phyloP scores from a whole-genome alignment of 495 filamentous ascomycete genomes.

The Penicillium argentinense region DNA sequence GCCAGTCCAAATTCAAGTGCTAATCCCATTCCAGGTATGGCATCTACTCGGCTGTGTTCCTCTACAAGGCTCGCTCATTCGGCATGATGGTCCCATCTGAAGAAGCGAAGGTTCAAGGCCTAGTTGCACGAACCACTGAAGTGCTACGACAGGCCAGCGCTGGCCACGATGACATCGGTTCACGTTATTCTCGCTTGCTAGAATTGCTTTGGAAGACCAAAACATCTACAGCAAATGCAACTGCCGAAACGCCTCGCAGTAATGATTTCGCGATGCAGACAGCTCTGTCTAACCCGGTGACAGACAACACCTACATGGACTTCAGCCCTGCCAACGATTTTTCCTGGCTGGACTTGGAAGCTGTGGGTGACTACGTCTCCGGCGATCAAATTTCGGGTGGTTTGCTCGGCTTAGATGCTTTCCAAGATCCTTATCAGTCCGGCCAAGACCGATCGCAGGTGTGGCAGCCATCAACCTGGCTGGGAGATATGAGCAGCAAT shows the following conservation, averaged over 20 bases:
- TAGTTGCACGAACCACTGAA: constrained; percentile 51
- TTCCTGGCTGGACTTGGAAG: constrained; percentile 57
- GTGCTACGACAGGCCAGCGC: constrained; percentile 53
- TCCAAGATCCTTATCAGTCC: constrained; percentile 34
- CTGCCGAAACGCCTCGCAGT: constrained; percentile 33
- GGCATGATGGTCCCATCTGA: constrained; percentile 52
- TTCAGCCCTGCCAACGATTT: constrained; percentile 55
- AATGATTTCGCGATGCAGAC: constrained; percentile 34
- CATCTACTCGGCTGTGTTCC: constrained; percentile 57
- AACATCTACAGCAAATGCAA: constrained; percentile 20
- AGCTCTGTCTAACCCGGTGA: constrained; percentile 27
- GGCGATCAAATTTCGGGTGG: constrained; percentile 43
- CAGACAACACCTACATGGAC: constrained; percentile 41
- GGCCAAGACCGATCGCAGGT: constrained; percentile 34
- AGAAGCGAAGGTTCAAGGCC: constrained; percentile 52
- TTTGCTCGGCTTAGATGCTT: constrained; percentile 37
- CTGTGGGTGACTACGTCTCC: constrained; percentile 56
- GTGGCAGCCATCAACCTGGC: constrained; percentile 45
- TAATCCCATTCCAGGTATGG: constrained; percentile 36
- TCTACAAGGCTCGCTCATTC: constrained; percentile 58
- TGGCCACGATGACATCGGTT: constrained; percentile 53
- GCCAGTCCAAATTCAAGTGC: not conserved
- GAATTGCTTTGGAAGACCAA: constrained; percentile 52
- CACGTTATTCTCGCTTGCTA: constrained; percentile 54
- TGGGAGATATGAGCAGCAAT: constrained; percentile 43